Evolutionary conservation across 805 yeast species (phyloP), one percentile per base, ranked within the genome.

Genomic region (Candida broadrunensis): DNA sequence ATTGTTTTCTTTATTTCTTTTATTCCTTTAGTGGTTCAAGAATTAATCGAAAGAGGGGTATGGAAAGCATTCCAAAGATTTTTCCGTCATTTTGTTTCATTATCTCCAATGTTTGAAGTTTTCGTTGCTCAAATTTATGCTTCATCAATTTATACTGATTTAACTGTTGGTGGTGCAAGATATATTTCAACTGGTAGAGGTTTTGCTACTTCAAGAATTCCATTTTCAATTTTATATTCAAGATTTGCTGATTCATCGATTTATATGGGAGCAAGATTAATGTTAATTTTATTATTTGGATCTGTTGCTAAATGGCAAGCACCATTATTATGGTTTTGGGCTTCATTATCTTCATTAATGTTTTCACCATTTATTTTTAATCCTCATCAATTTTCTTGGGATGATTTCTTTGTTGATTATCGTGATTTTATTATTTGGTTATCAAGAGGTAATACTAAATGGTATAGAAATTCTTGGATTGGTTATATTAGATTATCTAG

Each of bases 331-430:
- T 93, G 97, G 97, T 93, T 93, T 80, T 93, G 98, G 97, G 84
- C 93, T 44, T 85, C 96, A 15, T 72, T 89, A 53, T 75, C 89
- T 36, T 87, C 98, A 3, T 76, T 93, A 70, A 77, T 88, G 70
- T 80, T 88, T 53, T 84, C 98, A 36, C 99, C 99, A 56, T 89
- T 91, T 65, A 60, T 93, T 46, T 93, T 88, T 80, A 93, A 93
- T 70, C 99, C 99, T 36, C 97, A 91, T 70, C 98, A 93, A 73
- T 93, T 90, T 66, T 81, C 97, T 38, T 85, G 95, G 90, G 86
- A 83, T 61, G 97, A 90, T 68, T 91, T 85, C 80, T 88, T 91
- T 70, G 81, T 91, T 62, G 99, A 93, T 66, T 93, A 93, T 78
- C 81, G 96, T 65, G 96, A 88, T 60, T 93, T 79, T 69, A 83